phyloP scores from a whole-genome alignment of 306 rosid genomes.

The Cucumis melo region DNA sequence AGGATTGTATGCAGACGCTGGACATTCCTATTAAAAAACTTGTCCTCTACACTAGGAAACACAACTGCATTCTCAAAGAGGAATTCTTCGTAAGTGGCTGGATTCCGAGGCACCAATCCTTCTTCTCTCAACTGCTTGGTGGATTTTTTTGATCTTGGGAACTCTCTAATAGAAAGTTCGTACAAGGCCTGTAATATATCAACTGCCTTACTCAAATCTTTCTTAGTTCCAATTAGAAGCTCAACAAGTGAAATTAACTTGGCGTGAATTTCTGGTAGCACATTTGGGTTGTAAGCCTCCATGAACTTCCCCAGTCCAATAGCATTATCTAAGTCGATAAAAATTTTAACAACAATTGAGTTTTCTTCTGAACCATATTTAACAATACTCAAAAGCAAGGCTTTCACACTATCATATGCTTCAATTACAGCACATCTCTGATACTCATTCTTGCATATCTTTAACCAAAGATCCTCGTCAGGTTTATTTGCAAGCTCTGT shows the following conservation, averaged over 20 bases:
- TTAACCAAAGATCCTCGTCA: conserved; percentile 49
- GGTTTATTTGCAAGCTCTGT: conserved; percentile 37
- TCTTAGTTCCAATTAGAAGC: conserved; percentile 34
- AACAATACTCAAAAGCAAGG: conserved; percentile 32
- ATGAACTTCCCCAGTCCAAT: conserved; percentile 33
- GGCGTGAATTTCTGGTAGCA: conserved; percentile 46
- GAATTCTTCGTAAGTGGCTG: conserved; percentile 33
- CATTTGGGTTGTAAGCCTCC: conserved; percentile 23
- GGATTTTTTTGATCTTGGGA: conserved; percentile 46
- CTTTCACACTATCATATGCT: conserved; percentile 71
- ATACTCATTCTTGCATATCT: conserved; percentile 81
- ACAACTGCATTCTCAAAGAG: conserved; percentile 58
- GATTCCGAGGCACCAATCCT: conserved; percentile 41
- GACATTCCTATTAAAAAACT: conserved; percentile 36
- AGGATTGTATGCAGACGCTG: conserved; percentile 71
- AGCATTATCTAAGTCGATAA: conserved; percentile 29
- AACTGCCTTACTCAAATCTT: conserved; percentile 39
- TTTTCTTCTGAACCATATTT: conserved; percentile 38
- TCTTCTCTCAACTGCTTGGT: conserved; percentile 27
- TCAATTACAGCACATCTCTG: conserved; percentile 79
- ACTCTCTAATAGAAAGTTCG: conserved; percentile 57
- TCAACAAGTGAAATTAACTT: conserved; percentile 53
- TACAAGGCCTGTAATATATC: conserved; percentile 72
- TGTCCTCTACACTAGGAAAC: conserved; percentile 55
- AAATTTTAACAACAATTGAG: conserved; percentile 35